These are phyloP conservation scores for Elsinoe batatas DNA, from an alignment of 2,329 filamentous ascomycete genomes.

Conservation along the genomic window DNA sequence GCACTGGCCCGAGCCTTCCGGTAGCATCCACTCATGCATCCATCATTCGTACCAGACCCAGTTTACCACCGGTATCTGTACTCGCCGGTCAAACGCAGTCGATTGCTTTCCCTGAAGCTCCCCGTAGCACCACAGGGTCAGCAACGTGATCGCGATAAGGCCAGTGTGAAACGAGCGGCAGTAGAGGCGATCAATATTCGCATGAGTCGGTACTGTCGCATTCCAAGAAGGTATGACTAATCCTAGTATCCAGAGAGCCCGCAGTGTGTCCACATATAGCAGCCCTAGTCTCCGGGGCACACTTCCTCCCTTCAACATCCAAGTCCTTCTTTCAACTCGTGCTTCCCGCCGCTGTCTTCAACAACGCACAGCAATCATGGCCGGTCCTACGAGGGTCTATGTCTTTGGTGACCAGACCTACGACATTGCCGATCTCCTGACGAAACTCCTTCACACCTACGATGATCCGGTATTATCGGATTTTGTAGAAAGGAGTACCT, in stretches of 20 bases:
- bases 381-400: slow-evolving; percentile 12
- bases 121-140: background rate
- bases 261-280: background rate
- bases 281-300: slow-evolving; percentile 1
- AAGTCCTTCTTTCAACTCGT: slow-evolving; percentile 8
- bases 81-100: background rate
- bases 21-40: slow-evolving; percentile 8
- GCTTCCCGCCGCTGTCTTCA: slow-evolving; percentile 11
- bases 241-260: background rate
- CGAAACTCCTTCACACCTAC: slow-evolving; percentile 15
- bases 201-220: slow-evolving; percentile 3
- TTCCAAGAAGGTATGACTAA: background rate
- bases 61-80: slow-evolving; percentile 6
- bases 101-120: slow-evolving; percentile 1
- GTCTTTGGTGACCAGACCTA: slow-evolving; percentile 21
- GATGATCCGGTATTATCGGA: slow-evolving; percentile 17
- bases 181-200: background rate
- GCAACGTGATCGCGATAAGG: slow-evolving; percentile 11
- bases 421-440: slow-evolving; percentile 16
- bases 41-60: background rate
- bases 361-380: slow-evolving; percentile 9
- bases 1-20: slow-evolving; percentile 8
- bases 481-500: slow-evolving; percentile 16
- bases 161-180: slow-evolving; percentile 7
- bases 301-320: background rate